Percentiles rank a stretch among this genome's conserved stretches.
These are phyloP conservation scores for Rubia yunnanensis DNA, from an alignment of 257 asterid genomes.

Conservation along the genomic window DNA sequence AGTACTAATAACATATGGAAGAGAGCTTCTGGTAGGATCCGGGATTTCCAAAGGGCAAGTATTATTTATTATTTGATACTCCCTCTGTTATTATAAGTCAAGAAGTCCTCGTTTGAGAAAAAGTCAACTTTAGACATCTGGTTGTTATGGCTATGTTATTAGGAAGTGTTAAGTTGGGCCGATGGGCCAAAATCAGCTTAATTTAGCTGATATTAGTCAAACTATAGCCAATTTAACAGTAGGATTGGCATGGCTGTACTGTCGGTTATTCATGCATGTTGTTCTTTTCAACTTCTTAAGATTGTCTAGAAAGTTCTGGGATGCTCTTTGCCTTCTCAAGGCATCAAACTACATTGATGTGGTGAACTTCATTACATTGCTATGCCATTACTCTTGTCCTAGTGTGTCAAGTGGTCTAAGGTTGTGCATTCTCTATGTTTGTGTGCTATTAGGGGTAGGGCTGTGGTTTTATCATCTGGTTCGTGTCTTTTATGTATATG, in stretches of 20 bases:
- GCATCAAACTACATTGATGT: neutral
- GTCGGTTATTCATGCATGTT: no score
- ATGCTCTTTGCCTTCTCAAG: no score
- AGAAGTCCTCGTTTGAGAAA: slow-evolving; percentile 5
- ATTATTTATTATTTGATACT: no score
- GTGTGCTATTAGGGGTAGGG: neutral
- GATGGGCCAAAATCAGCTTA: neutral
- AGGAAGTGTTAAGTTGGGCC: neutral
- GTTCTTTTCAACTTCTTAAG: neutral
- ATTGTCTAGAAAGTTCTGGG: no score
- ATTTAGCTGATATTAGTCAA: neutral
- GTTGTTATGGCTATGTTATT: no score
- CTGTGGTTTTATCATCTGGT: neutral
- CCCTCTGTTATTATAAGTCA: no score
- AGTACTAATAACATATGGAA: no score
- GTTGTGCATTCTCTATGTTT: neutral
- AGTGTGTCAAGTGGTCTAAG: neutral
- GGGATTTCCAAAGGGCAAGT: no score
- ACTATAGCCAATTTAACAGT: neutral
- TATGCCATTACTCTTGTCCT: neutral
- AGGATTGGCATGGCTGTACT: neutral
- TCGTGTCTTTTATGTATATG: no score
- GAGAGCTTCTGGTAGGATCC: no score
- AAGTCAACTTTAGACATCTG: neutral
- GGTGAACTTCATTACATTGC: neutral